Base-by-base conservation (phyloP, 495 filamentous ascomycete species). In the Penicillium nucicola region DNA sequence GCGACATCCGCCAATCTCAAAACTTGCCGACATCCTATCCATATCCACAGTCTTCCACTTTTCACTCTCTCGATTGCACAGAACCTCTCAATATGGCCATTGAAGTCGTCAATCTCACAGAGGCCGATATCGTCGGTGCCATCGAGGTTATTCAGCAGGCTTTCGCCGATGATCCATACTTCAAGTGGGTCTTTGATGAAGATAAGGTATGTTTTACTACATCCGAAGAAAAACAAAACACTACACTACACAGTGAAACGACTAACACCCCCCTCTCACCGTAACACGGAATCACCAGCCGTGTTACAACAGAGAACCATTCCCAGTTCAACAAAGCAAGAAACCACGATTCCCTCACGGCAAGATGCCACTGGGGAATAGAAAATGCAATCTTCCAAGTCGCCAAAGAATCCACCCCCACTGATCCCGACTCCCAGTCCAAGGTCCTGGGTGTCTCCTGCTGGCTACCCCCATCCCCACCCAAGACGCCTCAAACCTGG, bases 341-440 rank as follows among this genome's bases (percentile, higher is more conserved):
- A 55, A 84, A 84, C 62, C 70, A 75, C 43, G 66, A 67, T 51
- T 84, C 81, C 10, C 76, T 84, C 36, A 67, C 69, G 33, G 74
- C 83, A 20, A 78, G 84, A 48, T 86, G 83, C 59, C 68, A 58
- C 34, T 85, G 82, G 82, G 83, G 83, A 36, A 85, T 86, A 50
- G 70, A 74, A 7, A 84, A 85, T 64, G 83, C 76, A 20, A 69
- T 87, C 15, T 85, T 86, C 69, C 77, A 80, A 60, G 82, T 86
- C 28, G 82, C 82, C 8, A 82, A 82, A 60, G 74, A 82, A 44
- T 17, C 36, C 38, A 48, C 14, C 42, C 37, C 13, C 48, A 35
- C 4, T 20, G n/a, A 48, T 35, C n/a, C 5, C 3, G 20, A 22
- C 5, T 22, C 2, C 57, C 23, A 63, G 68, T 34, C 70, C 20